Conservation (phyloP, 768 basidiomycete genomes). For the Tylopilus sp. region DNA sequence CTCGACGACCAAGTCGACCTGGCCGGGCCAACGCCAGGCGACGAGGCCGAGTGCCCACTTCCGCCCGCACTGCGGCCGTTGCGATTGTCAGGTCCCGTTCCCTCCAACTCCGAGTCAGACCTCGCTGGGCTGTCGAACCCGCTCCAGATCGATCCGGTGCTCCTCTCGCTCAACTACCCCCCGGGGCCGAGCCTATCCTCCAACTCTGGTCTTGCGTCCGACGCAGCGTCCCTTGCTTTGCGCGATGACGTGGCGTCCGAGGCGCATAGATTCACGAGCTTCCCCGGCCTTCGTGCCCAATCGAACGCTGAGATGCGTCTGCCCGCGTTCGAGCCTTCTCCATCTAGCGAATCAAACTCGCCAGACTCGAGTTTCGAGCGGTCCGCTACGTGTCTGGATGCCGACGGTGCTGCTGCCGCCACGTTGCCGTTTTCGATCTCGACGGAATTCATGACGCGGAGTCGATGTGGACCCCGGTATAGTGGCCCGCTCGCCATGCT, state of each 20-base stretch:
- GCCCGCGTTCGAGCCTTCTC: neutral
- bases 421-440: constrained; percentile 1
- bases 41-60: constrained; percentile 11
- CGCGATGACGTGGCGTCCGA: neutral
- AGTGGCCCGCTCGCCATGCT: neutral
- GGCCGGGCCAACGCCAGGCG: neutral
- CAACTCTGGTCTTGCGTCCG: neutral
- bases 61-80: constrained; percentile 23
- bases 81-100: constrained; percentile 13
- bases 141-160: constrained; percentile 27
- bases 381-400: neutral
- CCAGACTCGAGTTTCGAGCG: constrained; percentile 3
- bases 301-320: neutral
- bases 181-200: neutral
- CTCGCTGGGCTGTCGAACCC: neutral
- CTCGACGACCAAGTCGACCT: constrained; percentile 12
- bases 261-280: neutral
- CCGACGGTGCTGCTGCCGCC: neutral
- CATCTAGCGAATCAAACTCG: neutral
- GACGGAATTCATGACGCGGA: neutral
- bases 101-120: neutral
- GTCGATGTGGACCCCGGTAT: neutral
- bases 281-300: neutral
- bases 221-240: neutral
- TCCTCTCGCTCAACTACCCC: constrained; percentile 21